Evolutionary conservation across 768 basidiomycete species (phyloP), one percentile per base, ranked within the genome.

Genomic region (Leccinum boreale): DNA sequence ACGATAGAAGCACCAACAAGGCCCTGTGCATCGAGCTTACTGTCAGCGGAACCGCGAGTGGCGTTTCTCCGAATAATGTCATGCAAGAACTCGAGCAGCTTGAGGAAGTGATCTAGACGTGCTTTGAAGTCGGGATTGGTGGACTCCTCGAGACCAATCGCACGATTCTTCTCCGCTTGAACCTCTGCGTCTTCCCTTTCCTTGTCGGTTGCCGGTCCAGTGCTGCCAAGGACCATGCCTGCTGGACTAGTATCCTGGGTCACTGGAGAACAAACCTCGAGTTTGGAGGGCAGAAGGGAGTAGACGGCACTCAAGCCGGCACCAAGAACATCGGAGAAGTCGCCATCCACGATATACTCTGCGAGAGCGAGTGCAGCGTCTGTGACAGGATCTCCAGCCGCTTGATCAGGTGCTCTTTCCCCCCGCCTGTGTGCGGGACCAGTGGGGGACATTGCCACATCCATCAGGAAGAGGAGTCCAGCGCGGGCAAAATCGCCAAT

Each of bases 241-340:
- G 75, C 75, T 28, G 74, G 64, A 15, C 71, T 65, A 19, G 73
- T 71, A 24, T 78, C 77, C 36, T 78, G 65, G 4, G 73, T 67
- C 8, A 72, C 64, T 3, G 78, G 77, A 6, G 81, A 74, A 52
- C 78, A 79, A 58, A 97, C 84, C 52, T 84, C 85, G 44, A 98
- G 79, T 73, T 97, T 97, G 19, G 86, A 85, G 0, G 96, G 96
- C 11, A 98, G 78, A 2, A 94, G 74, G 2, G 94, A 97, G 68
- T 96, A 98, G 2, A 96, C 90, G 0, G 96, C 96, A 4, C 93
- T 89, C 11, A 98, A 71, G 15, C 94, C 94, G 3, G 96, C 96
- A 17, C 88, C 93, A 48, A 98, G 83, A 11, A 98, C 96, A 62
- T 98, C 94, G n/a, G 94, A 92, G 70, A 97, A 96, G 73, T 98